Evolutionary conservation across 371 early-diverging fungal species (phyloP).

Genomic region (Apophysomyces variabilis): DNA sequence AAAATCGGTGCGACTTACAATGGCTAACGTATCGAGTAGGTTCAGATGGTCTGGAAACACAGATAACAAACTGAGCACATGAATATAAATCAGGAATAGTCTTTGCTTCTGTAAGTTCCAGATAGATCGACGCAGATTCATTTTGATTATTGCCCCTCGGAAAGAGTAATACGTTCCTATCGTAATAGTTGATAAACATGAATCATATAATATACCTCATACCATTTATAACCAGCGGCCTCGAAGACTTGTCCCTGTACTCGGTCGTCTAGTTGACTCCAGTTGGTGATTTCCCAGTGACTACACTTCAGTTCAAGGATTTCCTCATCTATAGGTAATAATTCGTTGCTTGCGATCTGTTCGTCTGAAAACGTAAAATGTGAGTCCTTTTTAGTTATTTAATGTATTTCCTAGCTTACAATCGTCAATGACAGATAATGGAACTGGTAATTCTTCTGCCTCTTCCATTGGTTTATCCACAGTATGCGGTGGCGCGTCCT

Average conservation of each 20-base stretch:
- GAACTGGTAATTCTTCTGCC: conserved; percentile 9
- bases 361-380: conserved; percentile 17
- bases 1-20: conserved; percentile 38
- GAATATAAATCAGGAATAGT: conserved; percentile 38
- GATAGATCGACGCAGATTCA: conserved; percentile 78
- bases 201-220: conserved; percentile 14
- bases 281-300: conserved; percentile 58
- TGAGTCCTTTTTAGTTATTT: neutral
- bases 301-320: conserved; percentile 39
- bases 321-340: conserved; percentile 49
- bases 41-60: conserved; percentile 71
- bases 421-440: conserved; percentile 24
- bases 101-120: conserved; percentile 81
- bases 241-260: conserved; percentile 60
- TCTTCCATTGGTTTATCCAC: conserved; percentile 8
- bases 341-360: conserved; percentile 28
- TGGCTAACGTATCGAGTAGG: conserved; percentile 56
- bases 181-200: neutral
- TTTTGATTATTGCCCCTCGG: conserved; percentile 85
- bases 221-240: conserved; percentile 61
- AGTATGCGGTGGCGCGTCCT: conserved; percentile 1
- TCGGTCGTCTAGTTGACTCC: conserved; percentile 50
- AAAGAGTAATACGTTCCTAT: conserved; percentile 87
- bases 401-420: conserved; percentile 20
- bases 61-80: conserved; percentile 81